These are phyloP conservation scores for Ceratobasidium sp. DNA, from an alignment of 1,284 basidiomycete genomes.

Conservation along the genomic window DNA sequence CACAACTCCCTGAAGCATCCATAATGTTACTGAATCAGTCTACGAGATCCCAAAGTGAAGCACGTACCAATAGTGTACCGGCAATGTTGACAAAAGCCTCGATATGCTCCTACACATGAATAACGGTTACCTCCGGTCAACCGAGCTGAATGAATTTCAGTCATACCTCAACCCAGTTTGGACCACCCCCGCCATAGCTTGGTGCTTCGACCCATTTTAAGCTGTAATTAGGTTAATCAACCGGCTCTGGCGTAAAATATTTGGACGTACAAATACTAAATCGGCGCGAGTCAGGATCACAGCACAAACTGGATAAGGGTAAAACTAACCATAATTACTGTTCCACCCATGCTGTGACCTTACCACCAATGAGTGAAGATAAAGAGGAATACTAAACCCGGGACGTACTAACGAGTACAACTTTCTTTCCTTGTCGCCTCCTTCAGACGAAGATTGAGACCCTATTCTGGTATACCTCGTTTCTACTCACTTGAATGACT, in stretches of 20 bases:
- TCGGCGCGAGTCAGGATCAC: slow-evolving; percentile 5
- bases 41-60: neutral
- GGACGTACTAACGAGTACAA: slow-evolving; percentile 72
- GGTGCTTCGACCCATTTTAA: slow-evolving; percentile 97
- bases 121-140: neutral
- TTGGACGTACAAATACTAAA: slow-evolving; percentile 73
- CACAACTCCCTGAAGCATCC: slow-evolving; percentile 72
- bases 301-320: neutral
- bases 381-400: neutral
- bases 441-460: slow-evolving; percentile 57
- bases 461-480: neutral
- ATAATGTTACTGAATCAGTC: slow-evolving; percentile 43
- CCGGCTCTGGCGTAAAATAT: neutral
- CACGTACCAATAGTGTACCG: slow-evolving; percentile 84
- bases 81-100: slow-evolving; percentile 87
- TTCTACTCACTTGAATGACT: slow-evolving; percentile 77
- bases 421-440: slow-evolving; percentile 80
- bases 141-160: neutral
- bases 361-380: neutral
- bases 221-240: slow-evolving; percentile 59
- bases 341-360: slow-evolving; percentile 43
- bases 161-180: too few species aligned
- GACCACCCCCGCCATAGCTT: too few species aligned
- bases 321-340: slow-evolving; percentile 30
- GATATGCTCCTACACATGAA: slow-evolving; percentile 71